Evolutionary conservation across 805 yeast genomes (phyloP).

Genomic region (Saccharomyces mikatae): DNA sequence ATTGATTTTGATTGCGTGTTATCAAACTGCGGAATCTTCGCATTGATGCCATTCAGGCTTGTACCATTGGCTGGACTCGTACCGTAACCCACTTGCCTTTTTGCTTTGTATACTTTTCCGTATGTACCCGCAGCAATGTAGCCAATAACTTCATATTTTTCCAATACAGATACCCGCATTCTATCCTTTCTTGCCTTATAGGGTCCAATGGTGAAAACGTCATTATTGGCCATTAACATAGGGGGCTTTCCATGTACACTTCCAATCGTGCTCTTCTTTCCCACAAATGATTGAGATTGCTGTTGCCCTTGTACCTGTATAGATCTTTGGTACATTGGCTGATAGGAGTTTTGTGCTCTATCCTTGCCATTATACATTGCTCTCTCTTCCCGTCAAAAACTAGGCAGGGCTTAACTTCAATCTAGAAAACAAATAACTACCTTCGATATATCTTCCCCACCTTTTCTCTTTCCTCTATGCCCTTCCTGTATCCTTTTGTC

Average conservation of each 20-base stretch:
- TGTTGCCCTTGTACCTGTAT: slow-evolving; percentile 11
- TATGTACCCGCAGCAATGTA: slow-evolving; percentile 98
- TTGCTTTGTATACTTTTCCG: slow-evolving; percentile 93
- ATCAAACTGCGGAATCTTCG: slow-evolving; percentile 4
- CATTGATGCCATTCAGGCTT: slow-evolving; percentile 9
- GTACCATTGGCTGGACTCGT: slow-evolving; percentile 4
- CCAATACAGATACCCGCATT: slow-evolving; percentile 63
- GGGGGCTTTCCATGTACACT: slow-evolving; percentile 32
- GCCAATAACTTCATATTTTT: slow-evolving; percentile 80
- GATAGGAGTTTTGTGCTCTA: slow-evolving; percentile 7
- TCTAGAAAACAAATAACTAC: neutral
- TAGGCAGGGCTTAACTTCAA: neutral
- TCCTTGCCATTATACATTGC: slow-evolving; percentile 8
- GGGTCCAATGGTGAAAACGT: slow-evolving; percentile 47
- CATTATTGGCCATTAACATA: slow-evolving; percentile 46
- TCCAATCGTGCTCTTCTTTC: slow-evolving; percentile 5
- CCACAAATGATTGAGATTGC: slow-evolving; percentile 6
- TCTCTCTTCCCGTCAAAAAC: neutral
- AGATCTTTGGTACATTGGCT: slow-evolving; percentile 6
- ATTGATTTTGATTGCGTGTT: neutral
- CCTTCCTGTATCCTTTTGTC: neutral
- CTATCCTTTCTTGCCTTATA: slow-evolving; percentile 59
- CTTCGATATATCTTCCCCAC: neutral
- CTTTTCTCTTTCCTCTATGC: neutral
- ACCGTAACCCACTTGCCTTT: slow-evolving; percentile 25